Conservation (phyloP, 2,329 filamentous ascomycete genomes). For the Microascus cirrosus region DNA sequence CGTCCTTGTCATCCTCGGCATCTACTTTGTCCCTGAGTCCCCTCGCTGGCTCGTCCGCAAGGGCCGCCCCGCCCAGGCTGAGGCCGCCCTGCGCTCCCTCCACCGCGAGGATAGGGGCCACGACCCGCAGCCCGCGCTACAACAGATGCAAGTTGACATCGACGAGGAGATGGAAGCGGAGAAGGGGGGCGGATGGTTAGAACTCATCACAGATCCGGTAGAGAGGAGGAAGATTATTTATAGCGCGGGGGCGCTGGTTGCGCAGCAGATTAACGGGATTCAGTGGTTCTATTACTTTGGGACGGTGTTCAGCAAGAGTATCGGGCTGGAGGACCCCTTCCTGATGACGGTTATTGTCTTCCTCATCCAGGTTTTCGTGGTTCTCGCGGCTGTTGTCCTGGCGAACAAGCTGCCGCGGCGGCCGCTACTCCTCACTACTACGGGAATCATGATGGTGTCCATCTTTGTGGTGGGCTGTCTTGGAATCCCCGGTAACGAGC, state of each 20-base stretch:
- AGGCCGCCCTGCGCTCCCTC: constrained; percentile 19
- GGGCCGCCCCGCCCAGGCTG: constrained; percentile 14
- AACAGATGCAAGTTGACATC: constrained; percentile 11
- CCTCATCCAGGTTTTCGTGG: constrained; percentile 24
- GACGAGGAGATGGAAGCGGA: constrained; percentile 13
- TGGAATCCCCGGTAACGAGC: constrained; percentile 8
- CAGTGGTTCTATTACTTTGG: constrained; percentile 29
- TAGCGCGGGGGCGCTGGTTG: constrained; percentile 25
- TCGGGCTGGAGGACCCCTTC: constrained; percentile 24
- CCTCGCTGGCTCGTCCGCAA: constrained; percentile 20
- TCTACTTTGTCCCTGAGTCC: constrained; percentile 15
- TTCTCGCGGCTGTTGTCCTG: constrained; percentile 19
- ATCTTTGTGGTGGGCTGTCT: constrained; percentile 18
- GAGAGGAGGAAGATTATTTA: constrained; percentile 31
- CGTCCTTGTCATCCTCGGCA: constrained; percentile 11
- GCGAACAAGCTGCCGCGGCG: constrained; percentile 24
- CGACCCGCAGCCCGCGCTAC: constrained; percentile 11
- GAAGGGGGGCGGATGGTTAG: constrained; percentile 21
- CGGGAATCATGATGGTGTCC: constrained; percentile 19
- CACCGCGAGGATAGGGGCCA: constrained; percentile 18
- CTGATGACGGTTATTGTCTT: constrained; percentile 24
- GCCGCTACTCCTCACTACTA: constrained; percentile 21
- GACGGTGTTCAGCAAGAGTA: constrained; percentile 24
- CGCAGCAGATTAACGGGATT: constrained; percentile 32
- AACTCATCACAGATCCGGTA: constrained; percentile 24